Base-by-base conservation (phyloP, 202 grass and related monocot genomes). In the Musa balbisiana region DNA sequence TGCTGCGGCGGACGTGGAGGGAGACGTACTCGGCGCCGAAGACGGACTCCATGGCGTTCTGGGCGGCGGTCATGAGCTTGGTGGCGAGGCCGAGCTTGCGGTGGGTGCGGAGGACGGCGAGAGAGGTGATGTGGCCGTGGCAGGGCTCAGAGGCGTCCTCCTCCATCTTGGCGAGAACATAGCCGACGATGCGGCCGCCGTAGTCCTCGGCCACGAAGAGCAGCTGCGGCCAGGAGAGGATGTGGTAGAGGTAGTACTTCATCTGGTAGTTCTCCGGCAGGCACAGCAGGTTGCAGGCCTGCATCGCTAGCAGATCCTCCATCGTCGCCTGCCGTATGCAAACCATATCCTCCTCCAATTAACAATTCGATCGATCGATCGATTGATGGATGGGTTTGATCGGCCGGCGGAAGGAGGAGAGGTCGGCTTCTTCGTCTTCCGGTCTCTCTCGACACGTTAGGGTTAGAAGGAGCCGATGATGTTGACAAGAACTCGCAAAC, bases 261-360 rank as follows among this genome's bases (percentile, higher is more conserved):
- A 96, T 96, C 85, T 96, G 92, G 87, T 96, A 96, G 66, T 92
- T 96, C 89, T 96, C 92, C 56, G 92, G 92, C 29, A 96, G 79
- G 92, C 92, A 96, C 87, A 96, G 92, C 81, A 96, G 89, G 23
- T 96, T 96, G 83, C 92, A 96, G 15, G 89, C 92, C 79, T 96
- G 92, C 92, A 96, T 96, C 81, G 87, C 89, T 20, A 96, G 92
- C 65, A 96, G 83, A 76, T 96, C 92, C 70, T 92, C 89, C 59
- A 96, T 81, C 81, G 87, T 87, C 25, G 92, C 92, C 78, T 96
- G 92, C 63, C 92, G 72, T 62, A 96, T 96, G 89, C 92, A 96
- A 80, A 96, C 92, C 92, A 96, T 96, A 66, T 62, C 75, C 4
- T 43, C 33, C 33, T 43, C 33, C 33, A 43, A 43, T 43, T 43